Percentiles rank a stretch among this genome's conserved stretches.
These are phyloP conservation scores for Pseudoneurospora amorphoporcata DNA, from an alignment of 495 filamentous ascomycete species.

Conservation along the genomic window DNA sequence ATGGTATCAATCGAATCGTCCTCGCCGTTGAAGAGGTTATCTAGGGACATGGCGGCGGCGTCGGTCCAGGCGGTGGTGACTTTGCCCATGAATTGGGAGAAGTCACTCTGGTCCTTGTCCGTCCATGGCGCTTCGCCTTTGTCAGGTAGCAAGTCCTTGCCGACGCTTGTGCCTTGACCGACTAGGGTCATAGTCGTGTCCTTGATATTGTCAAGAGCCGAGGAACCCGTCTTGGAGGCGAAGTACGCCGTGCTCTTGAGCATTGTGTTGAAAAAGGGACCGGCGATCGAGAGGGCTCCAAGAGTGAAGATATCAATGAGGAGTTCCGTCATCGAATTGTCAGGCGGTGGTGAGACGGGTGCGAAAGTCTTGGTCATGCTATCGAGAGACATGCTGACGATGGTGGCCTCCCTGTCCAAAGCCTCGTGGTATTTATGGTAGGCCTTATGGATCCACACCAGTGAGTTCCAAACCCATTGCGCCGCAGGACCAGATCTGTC, in stretches of 20 bases:
- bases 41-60: not conserved
- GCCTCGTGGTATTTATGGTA: slow-evolving; percentile 6
- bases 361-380: slow-evolving; percentile 23
- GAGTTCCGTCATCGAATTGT: slow-evolving; percentile 14
- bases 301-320: slow-evolving; percentile 17
- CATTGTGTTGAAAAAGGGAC: slow-evolving; percentile 13
- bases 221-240: not conserved
- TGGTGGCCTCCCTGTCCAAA: not conserved
- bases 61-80: slow-evolving; percentile 13
- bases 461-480: slow-evolving; percentile 22
- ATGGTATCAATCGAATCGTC: slow-evolving; percentile 8
- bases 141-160: not conserved
- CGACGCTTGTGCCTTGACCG: not conserved
- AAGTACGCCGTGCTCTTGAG: slow-evolving; percentile 1
- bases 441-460: slow-evolving; percentile 16
- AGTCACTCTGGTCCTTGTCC: slow-evolving; percentile 7
- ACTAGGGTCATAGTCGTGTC: slow-evolving; percentile 7
- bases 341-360: slow-evolving; percentile 13
- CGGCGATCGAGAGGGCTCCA: slow-evolving; percentile 11
- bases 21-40: slow-evolving; percentile 7
- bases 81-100: slow-evolving; percentile 15
- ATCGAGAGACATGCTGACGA: slow-evolving; percentile 3
- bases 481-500: slow-evolving; percentile 15
- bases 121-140: slow-evolving; percentile 2
- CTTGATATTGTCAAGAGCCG: slow-evolving; percentile 5